Conservation (phyloP, 129 eudicot species). For the Heracleum sosnowskyi region DNA sequence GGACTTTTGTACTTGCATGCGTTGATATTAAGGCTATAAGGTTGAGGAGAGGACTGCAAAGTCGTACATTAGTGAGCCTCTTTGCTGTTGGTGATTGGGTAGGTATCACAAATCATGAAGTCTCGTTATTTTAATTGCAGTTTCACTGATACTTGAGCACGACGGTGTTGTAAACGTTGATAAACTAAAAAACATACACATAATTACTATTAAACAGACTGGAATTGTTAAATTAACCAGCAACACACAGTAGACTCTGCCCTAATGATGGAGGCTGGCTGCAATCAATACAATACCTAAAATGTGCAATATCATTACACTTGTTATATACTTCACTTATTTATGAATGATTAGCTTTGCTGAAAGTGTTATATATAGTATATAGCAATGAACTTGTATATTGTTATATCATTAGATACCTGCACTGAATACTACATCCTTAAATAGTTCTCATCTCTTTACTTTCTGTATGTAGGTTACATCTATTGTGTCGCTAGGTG, state of each 20-base stretch:
- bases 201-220: not conserved
- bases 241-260: not conserved
- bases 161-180: not conserved
- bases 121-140: not conserved
- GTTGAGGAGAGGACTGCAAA: constrained; percentile 50
- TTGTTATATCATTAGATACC: not conserved
- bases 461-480: constrained; percentile 43
- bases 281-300: not conserved
- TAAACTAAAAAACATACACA: not conserved
- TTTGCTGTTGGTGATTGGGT: constrained; percentile 90
- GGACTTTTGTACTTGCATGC: constrained; percentile 84
- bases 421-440: not conserved
- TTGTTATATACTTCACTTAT: not conserved
- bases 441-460: not conserved
- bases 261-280: not conserved
- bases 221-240: not conserved
- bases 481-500: constrained; percentile 66
- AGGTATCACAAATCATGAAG: constrained; percentile 10
- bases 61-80: constrained; percentile 46
- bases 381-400: not conserved
- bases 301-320: not conserved
- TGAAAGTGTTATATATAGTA: not conserved
- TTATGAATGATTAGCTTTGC: not conserved
- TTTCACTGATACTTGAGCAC: not conserved
- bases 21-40: constrained; percentile 65